These are phyloP conservation scores for Microstegium vimineum DNA, from an alignment of 176 grass and related monocot species.

Conservation along the genomic window DNA sequence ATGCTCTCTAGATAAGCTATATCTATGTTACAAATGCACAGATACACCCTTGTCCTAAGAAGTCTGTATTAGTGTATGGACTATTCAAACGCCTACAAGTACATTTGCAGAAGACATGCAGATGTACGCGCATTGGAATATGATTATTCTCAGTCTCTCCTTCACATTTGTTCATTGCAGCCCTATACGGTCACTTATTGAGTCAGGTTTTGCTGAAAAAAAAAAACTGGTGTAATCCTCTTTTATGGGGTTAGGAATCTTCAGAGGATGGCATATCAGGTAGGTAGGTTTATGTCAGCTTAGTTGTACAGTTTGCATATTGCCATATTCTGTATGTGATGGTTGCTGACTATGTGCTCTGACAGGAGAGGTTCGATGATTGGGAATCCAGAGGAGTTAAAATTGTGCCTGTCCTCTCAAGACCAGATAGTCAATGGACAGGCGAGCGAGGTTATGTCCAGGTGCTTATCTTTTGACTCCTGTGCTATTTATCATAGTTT, in stretches of 20 bases:
- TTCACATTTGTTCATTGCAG: conserved; percentile 18
- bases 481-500: background rate
- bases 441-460: conserved; percentile 82
- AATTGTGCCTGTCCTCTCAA: conserved; percentile 75
- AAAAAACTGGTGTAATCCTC: conserved; percentile 50
- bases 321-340: background rate
- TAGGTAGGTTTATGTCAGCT: conserved; percentile 7
- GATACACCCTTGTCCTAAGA: background rate
- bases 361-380: conserved; percentile 63
- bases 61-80: background rate
- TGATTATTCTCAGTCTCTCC: background rate
- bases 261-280: conserved; percentile 88
- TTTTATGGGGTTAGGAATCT: conserved; percentile 90
- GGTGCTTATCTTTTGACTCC: conserved; percentile 29
- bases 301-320: background rate
- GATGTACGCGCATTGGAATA: background rate
- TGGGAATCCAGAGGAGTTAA: conserved; percentile 76
- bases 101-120: background rate
- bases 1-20: background rate
- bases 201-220: conserved; percentile 57
- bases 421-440: conserved; percentile 65
- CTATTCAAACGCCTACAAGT: background rate
- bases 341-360: background rate
- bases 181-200: conserved; percentile 74
- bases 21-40: background rate